A percentile compares a stretch with the other conserved stretches of the same genome.
Conservation (phyloP, 1,284 basidiomycete genomes). For the Blastosporella zonata region DNA sequence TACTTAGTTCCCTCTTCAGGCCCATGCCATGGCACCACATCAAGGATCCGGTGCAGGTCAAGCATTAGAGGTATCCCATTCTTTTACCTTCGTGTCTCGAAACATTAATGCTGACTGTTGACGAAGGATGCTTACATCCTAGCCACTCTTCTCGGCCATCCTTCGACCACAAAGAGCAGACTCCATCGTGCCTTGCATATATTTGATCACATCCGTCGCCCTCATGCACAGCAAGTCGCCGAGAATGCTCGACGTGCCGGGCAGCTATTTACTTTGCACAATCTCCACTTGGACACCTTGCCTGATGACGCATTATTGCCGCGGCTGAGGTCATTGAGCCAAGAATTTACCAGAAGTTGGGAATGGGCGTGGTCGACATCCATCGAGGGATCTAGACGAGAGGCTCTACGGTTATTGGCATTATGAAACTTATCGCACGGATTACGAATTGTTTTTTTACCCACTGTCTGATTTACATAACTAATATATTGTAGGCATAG, state of each 20-base stretch:
- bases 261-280: constrained; percentile 37
- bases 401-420: constrained; percentile 33
- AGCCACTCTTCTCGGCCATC: constrained; percentile 44
- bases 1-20: constrained; percentile 29
- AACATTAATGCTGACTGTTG: constrained; percentile 1
- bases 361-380: constrained; percentile 34
- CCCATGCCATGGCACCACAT: constrained; percentile 50
- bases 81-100: not conserved
- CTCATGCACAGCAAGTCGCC: constrained; percentile 39
- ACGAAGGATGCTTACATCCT: constrained; percentile 52
- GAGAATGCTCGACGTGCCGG: constrained; percentile 44
- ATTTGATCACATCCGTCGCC: constrained; percentile 47
- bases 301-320: constrained; percentile 28
- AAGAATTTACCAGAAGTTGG: constrained; percentile 40
- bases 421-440: not conserved
- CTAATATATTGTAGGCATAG: not conserved
- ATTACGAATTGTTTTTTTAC: not conserved
- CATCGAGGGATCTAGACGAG: constrained; percentile 25
- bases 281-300: constrained; percentile 29
- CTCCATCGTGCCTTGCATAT: constrained; percentile 39
- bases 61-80: constrained; percentile 44
- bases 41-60: constrained; percentile 54
- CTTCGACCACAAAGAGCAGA: constrained; percentile 33
- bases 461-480: not conserved
- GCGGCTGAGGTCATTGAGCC: constrained; percentile 31